phyloP scores from a whole-genome alignment of 2,329 filamentous ascomycete genomes.

The Cladosporium austrohemisphaericum region DNA sequence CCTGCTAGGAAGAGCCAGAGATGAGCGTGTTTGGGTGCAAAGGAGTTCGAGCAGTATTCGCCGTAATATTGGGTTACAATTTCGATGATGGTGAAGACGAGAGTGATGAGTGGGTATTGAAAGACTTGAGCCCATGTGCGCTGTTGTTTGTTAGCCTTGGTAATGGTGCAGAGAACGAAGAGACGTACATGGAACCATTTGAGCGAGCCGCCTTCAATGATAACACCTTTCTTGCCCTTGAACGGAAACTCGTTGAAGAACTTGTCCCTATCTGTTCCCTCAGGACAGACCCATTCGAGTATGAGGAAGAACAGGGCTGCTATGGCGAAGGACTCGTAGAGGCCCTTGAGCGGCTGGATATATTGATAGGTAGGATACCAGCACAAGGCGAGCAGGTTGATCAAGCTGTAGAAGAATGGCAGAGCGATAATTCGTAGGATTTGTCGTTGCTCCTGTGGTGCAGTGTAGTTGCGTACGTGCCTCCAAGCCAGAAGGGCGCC shows the following conservation, averaged over 20 bases:
- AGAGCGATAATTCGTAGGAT: constrained; percentile 20
- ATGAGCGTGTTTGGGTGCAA: constrained; percentile 20
- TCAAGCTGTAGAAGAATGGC: constrained; percentile 18
- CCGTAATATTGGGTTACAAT: constrained; percentile 21
- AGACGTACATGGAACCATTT: constrained; percentile 17
- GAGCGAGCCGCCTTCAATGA: constrained; percentile 18
- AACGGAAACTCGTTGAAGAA: constrained; percentile 19
- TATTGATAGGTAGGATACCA: constrained; percentile 20
- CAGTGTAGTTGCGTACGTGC: constrained; percentile 20
- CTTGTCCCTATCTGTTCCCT: constrained; percentile 18
- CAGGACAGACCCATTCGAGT: constrained; percentile 21
- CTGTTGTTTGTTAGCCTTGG: background rate
- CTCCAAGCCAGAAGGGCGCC: constrained; percentile 13
- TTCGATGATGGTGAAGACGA: constrained; percentile 19
- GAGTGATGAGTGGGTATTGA: constrained; percentile 21
- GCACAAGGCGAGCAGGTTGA: constrained; percentile 20
- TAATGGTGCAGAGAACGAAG: background rate
- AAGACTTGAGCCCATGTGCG: constrained; percentile 18
- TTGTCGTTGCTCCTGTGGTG: constrained; percentile 22
- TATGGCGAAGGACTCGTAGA: constrained; percentile 21
- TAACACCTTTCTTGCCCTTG: constrained; percentile 18
- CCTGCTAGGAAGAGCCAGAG: constrained; percentile 18
- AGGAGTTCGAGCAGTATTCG: constrained; percentile 23
- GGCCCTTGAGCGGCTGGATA: constrained; percentile 18
- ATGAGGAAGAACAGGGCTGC: constrained; percentile 22